Percentiles rank a stretch among this genome's conserved stretches.
These are phyloP conservation scores for Rhodotorula mucilaginosa DNA, from an alignment of 1,284 basidiomycete species.

Conservation along the genomic window DNA sequence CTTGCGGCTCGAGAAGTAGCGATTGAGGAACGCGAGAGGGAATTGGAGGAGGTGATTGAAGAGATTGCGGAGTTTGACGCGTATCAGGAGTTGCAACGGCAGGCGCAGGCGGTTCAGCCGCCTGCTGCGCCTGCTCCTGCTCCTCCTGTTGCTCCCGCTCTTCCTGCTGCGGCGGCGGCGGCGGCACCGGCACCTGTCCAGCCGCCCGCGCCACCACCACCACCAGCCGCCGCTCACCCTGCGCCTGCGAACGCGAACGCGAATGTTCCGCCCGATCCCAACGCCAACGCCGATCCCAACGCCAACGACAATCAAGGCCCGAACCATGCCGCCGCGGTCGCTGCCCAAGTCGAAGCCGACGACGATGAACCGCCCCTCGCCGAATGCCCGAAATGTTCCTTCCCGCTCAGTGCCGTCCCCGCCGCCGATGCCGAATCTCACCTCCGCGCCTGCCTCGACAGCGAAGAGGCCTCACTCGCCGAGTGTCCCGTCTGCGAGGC, in stretches of 20 bases:
- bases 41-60: too few relatives aligned
- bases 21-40: too few relatives aligned
- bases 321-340: not conserved
- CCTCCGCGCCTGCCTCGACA: slow-evolving; percentile 18
- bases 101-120: not conserved
- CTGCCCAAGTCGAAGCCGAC: not conserved
- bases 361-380: not conserved
- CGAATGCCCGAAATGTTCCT: slow-evolving; percentile 19
- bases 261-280: not conserved
- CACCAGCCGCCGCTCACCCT: not conserved
- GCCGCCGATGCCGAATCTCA: slow-evolving; percentile 9
- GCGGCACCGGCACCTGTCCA: not conserved
- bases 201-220: not conserved
- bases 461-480: not conserved
- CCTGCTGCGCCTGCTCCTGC: not conserved
- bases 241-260: not conserved
- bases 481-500: slow-evolving; percentile 22
- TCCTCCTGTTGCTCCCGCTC: too few relatives aligned
- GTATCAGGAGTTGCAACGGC: too few relatives aligned
- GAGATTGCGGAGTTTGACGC: too few relatives aligned
- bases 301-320: not conserved
- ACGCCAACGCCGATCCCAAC: not conserved
- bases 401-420: not conserved
- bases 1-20: too few relatives aligned
- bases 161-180: too few relatives aligned